phyloP scores from a whole-genome alignment of 768 basidiomycete species.

The Auricularia sp. region DNA sequence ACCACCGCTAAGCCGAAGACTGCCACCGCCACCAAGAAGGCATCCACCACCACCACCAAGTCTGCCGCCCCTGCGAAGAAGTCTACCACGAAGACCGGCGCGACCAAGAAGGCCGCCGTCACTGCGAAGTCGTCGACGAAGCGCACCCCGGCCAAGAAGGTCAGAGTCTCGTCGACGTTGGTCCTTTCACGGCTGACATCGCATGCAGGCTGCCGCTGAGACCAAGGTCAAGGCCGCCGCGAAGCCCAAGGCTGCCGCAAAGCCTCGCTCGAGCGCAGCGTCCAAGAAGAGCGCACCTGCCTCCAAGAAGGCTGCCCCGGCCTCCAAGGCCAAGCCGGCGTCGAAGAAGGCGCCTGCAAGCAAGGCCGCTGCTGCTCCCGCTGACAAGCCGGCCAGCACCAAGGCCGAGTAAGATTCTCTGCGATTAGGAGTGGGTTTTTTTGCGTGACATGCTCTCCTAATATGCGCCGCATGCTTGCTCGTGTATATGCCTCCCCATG shows the following conservation, averaged over 20 bases:
- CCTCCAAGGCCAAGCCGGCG: slow-evolving; percentile 17
- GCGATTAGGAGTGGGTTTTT: background rate
- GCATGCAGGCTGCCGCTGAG: slow-evolving; percentile 8
- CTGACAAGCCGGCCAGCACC: background rate
- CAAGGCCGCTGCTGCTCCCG: background rate
- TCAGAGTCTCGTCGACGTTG: background rate
- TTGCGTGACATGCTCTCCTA: background rate
- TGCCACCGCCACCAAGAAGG: background rate
- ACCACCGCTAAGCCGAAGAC: slow-evolving; percentile 6
- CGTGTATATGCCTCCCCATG: background rate
- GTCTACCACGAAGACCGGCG: slow-evolving; percentile 24
- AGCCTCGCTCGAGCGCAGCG: slow-evolving; percentile 1
- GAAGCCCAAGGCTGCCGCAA: slow-evolving; percentile 23
- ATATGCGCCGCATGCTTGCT: background rate
- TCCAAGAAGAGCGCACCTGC: background rate
- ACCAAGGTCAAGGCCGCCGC: slow-evolving; percentile 15
- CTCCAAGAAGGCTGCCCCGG: slow-evolving; percentile 38
- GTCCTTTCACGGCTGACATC: background rate
- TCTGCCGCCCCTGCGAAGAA: slow-evolving; percentile 7
- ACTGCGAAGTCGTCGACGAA: slow-evolving; percentile 8
- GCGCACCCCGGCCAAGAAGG: background rate
- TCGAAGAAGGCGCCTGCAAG: slow-evolving; percentile 19
- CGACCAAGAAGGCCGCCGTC: slow-evolving; percentile 28
- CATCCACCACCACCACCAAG: background rate
- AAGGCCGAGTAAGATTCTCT: background rate